Evolutionary conservation across 78 protist genomes (phyloP).

Genomic region (Bigelowiella natans): DNA sequence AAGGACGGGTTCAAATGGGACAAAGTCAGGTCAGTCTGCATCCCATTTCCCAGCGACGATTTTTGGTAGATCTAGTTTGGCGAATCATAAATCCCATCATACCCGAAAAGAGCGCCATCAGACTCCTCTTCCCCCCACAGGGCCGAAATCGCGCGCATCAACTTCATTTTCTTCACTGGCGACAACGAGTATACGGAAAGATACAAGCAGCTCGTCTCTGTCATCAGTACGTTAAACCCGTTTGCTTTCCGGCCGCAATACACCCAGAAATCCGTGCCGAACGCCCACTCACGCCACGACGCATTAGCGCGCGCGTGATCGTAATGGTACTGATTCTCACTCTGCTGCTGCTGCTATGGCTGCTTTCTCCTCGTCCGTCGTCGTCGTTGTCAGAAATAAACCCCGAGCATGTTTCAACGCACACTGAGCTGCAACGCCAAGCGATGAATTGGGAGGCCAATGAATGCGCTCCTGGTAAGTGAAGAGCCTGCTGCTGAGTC

Average conservation of each 20-base stretch:
- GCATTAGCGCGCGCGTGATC: too few species aligned
- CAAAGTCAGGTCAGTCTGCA: background rate
- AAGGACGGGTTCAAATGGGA: background rate
- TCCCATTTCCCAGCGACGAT: too few species aligned
- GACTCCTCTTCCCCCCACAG: too few species aligned
- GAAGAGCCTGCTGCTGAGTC: too few species aligned
- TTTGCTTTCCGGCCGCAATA: background rate
- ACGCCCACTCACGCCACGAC: too few species aligned
- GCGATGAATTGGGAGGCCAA: background rate
- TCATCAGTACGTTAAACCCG: background rate
- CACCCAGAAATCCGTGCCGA: background rate
- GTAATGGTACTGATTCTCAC: too few species aligned
- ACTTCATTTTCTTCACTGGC: background rate
- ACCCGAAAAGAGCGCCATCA: too few species aligned
- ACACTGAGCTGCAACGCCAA: background rate
- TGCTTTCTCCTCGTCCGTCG: too few species aligned
- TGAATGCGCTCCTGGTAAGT: too few species aligned
- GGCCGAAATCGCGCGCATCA: background rate
- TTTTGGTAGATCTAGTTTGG: too few species aligned
- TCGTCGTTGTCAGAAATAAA: background rate
- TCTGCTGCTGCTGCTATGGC: too few species aligned
- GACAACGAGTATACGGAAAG: background rate
- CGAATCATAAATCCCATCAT: too few species aligned
- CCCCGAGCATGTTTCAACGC: background rate
- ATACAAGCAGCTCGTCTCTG: background rate